phyloP scores from a whole-genome alignment of 306 rosid genomes.

The Vachellia pachyceras region DNA sequence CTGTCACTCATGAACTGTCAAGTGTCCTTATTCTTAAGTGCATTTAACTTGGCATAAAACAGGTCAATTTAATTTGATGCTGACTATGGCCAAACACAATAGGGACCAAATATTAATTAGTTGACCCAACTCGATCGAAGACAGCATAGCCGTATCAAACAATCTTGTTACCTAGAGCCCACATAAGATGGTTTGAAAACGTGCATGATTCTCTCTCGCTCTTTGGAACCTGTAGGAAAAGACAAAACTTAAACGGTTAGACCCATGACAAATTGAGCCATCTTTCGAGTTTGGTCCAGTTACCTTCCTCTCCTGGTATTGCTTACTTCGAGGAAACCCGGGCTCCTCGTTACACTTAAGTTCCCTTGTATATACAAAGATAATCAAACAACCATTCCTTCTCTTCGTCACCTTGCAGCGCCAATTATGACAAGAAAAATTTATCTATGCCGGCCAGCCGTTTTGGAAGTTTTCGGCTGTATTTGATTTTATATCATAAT shows the following conservation, averaged over 20 bases:
- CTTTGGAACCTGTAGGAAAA: background rate
- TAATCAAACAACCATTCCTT: background rate
- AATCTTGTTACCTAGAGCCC: background rate
- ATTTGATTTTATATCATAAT: background rate
- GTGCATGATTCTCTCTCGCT: slow-evolving; percentile 9
- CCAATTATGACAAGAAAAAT: background rate
- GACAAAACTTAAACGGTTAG: slow-evolving; percentile 3
- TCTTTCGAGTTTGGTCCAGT: slow-evolving; percentile 7
- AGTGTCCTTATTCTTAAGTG: background rate
- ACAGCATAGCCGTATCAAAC: background rate
- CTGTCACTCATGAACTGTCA: slow-evolving; percentile 13
- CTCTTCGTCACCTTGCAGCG: background rate
- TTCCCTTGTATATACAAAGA: background rate
- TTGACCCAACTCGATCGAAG: slow-evolving; percentile 20
- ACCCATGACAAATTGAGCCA: background rate
- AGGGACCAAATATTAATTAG: slow-evolving; percentile 1
- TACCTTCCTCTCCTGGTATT: background rate
- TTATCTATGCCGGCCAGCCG: background rate
- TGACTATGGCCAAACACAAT: slow-evolving; percentile 1
- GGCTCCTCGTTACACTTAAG: background rate
- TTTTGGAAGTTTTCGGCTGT: background rate
- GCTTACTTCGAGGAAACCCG: background rate
- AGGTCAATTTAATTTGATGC: slow-evolving; percentile 37
- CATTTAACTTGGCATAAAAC: slow-evolving; percentile 22
- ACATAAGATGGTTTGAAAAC: slow-evolving; percentile 7